Evolutionary conservation across 306 rosid genomes (phyloP).

Genomic region (Cicer arietinum): DNA sequence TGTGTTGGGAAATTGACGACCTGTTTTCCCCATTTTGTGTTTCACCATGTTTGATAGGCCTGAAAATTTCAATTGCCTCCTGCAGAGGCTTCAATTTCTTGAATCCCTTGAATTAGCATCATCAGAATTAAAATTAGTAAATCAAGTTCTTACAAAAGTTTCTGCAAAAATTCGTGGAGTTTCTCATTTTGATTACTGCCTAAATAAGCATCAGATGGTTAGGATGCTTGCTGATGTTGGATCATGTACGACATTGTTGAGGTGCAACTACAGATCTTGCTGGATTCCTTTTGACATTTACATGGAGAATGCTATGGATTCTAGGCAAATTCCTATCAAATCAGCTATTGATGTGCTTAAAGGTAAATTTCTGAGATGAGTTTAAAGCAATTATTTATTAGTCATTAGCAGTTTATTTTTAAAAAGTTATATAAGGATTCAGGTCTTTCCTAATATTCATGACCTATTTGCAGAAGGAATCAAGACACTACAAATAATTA

Average conservation of each 20-base stretch:
- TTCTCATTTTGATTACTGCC: constrained; percentile 51
- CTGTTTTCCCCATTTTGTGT: constrained; percentile 27
- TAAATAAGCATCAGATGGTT: constrained; percentile 54
- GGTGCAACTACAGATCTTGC: constrained; percentile 53
- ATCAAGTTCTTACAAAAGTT: constrained; percentile 55
- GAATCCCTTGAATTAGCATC: constrained; percentile 60
- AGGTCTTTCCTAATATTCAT: constrained; percentile 42
- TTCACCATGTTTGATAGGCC: constrained; percentile 61
- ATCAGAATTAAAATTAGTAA: constrained; percentile 54
- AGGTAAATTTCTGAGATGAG: constrained; percentile 49
- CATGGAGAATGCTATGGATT: constrained; percentile 83
- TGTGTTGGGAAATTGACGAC: constrained; percentile 44
- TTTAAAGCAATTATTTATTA: constrained; percentile 29
- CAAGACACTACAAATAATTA: constrained; percentile 66
- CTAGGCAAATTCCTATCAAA: constrained; percentile 68
- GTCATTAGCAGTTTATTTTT: constrained; percentile 24
- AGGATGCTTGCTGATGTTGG: constrained; percentile 60
- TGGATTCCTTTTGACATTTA: constrained; percentile 77
- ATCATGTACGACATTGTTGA: constrained; percentile 49
- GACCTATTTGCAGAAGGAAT: constrained; percentile 67
- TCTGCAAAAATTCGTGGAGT: constrained; percentile 60
- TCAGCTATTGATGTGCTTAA: constrained; percentile 68
- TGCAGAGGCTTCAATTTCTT: constrained; percentile 64
- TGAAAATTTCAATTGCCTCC: constrained; percentile 70
- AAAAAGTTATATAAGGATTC: constrained; percentile 40